Percentiles rank a stretch among this genome's conserved stretches.
phyloP scores from a whole-genome alignment of 768 basidiomycete genomes.

The Clavulina sp. region DNA sequence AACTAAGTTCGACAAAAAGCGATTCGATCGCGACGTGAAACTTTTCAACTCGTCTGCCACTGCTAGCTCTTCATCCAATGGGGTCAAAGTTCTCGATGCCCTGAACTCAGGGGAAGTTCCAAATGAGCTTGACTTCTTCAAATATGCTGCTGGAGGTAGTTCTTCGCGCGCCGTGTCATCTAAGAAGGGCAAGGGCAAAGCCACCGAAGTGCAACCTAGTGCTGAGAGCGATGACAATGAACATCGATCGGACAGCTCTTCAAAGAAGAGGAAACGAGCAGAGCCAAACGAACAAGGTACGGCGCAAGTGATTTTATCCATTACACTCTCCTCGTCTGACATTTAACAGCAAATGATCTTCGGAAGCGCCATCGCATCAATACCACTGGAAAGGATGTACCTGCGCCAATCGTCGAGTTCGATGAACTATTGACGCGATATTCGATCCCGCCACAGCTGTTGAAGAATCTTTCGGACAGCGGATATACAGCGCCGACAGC shows the following conservation, averaged over 20 bases:
- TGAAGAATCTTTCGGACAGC: conserved; percentile 43
- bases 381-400: conserved; percentile 55
- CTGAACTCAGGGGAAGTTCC: conserved; percentile 34
- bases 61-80: background rate
- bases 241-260: conserved; percentile 1
- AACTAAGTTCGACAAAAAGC: conserved; percentile 57
- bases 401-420: conserved; percentile 40
- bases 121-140: conserved; percentile 79
- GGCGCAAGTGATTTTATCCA: conserved; percentile 1
- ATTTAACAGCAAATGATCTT: conserved; percentile 4
- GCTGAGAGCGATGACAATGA: conserved; percentile 8
- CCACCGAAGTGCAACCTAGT: conserved; percentile 13
- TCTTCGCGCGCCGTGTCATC: conserved; percentile 24
- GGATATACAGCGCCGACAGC: conserved; percentile 57
- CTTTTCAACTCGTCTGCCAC: conserved; percentile 34
- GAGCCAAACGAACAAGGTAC: conserved; percentile 11
- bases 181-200: conserved; percentile 14
- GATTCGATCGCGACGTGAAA: conserved; percentile 49
- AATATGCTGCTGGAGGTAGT: conserved; percentile 42
- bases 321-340: background rate
- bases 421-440: conserved; percentile 40
- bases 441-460: conserved; percentile 36
- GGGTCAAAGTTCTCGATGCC: background rate
- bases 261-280: conserved; percentile 11
- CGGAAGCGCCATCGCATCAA: conserved; percentile 44